These are phyloP conservation scores for Schwanniomyces pseudopolymorphus DNA, from an alignment of 805 yeast species.

Conservation along the genomic window DNA sequence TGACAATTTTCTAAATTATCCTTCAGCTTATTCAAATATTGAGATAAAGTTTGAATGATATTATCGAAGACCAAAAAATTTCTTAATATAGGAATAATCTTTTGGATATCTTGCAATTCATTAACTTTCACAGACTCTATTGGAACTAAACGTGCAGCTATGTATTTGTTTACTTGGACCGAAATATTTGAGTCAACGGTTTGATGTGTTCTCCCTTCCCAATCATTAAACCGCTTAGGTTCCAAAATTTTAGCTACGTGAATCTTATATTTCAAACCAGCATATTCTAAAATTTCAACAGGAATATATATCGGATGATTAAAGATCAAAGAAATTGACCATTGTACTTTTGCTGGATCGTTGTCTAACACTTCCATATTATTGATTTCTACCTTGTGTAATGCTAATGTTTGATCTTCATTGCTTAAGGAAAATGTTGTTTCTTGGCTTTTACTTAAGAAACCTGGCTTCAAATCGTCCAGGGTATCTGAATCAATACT, in stretches of 20 bases:
- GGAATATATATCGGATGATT: slow-evolving; percentile 28
- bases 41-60: slow-evolving; percentile 1
- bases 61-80: slow-evolving; percentile 30
- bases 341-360: slow-evolving; percentile 8
- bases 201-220: slow-evolving; percentile 3
- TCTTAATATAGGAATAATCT: slow-evolving; percentile 27
- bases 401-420: slow-evolving; percentile 6
- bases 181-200: slow-evolving; percentile 1
- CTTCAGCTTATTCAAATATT: background rate
- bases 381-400: slow-evolving; percentile 3
- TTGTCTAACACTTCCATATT: slow-evolving; percentile 6
- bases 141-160: slow-evolving; percentile 15
- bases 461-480: slow-evolving; percentile 14
- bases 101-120: slow-evolving; percentile 22
- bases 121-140: slow-evolving; percentile 21
- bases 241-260: background rate
- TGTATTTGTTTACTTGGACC: slow-evolving; percentile 1
- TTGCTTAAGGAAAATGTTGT: slow-evolving; percentile 22
- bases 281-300: slow-evolving; percentile 25
- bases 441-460: slow-evolving; percentile 17
- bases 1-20: background rate
- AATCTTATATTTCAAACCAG: slow-evolving; percentile 15
- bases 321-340: slow-evolving; percentile 27
- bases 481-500: slow-evolving; percentile 15
- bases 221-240: slow-evolving; percentile 7